phyloP scores from a whole-genome alignment of 306 rosid genomes.

The Dryas drummondii region DNA sequence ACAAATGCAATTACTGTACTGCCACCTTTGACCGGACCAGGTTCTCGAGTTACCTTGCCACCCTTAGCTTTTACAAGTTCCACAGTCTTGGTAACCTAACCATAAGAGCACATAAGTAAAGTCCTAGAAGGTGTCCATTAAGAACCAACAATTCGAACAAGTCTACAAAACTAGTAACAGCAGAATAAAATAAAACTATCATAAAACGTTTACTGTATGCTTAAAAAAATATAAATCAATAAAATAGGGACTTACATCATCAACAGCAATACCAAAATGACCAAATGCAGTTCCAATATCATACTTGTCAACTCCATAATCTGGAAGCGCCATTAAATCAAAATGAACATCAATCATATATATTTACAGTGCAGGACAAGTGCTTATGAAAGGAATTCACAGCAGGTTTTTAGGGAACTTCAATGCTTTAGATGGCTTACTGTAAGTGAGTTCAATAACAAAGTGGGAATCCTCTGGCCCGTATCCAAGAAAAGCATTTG shows the following conservation, averaged over 20 bases:
- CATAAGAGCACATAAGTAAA: conserved; percentile 22
- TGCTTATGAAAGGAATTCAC: conserved; percentile 5
- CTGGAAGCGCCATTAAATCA: conserved; percentile 46
- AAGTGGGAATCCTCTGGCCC: conserved; percentile 92
- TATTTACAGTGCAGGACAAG: not conserved
- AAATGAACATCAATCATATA: conserved; percentile 21
- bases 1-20: conserved; percentile 59
- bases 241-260: conserved; percentile 69
- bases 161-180: conserved; percentile 9
- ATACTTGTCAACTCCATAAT: conserved; percentile 78
- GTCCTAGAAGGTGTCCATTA: conserved; percentile 3
- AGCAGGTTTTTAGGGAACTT: not conserved
- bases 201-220: conserved; percentile 12
- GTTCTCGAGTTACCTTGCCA: conserved; percentile 79
- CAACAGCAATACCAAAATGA: conserved; percentile 86
- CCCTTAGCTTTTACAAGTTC: conserved; percentile 87
- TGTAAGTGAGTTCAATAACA: conserved; percentile 79
- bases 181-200: not conserved
- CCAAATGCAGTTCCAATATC: conserved; percentile 83
- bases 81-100: conserved; percentile 77
- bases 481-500: conserved; percentile 83
- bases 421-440: conserved; percentile 45
- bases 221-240: conserved; percentile 16
- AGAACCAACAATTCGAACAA: conserved; percentile 25
- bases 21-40: conserved; percentile 79